Conservation (phyloP, 1,284 basidiomycete species). For the Cutaneotrichosporon sp. region DNA sequence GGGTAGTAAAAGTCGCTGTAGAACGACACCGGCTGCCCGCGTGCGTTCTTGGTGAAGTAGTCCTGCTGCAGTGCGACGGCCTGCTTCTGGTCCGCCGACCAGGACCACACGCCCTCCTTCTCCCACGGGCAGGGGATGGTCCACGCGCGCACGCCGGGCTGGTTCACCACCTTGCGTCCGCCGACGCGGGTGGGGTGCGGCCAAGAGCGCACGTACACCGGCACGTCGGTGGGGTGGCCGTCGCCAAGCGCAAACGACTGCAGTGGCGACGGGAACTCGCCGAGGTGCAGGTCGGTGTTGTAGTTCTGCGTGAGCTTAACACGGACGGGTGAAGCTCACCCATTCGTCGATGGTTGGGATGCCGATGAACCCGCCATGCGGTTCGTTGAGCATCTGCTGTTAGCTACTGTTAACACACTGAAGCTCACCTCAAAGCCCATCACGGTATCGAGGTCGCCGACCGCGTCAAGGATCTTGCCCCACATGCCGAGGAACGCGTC, state of each 20-base stretch:
- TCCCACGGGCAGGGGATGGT: slow-evolving; percentile 79
- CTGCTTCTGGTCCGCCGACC: slow-evolving; percentile 68
- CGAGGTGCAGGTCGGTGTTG: slow-evolving; percentile 89
- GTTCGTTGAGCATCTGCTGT: slow-evolving; percentile 86
- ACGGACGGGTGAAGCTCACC: slow-evolving; percentile 40
- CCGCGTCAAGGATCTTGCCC: slow-evolving; percentile 65
- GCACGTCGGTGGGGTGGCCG: slow-evolving; percentile 71
- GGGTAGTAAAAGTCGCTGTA: slow-evolving; percentile 85
- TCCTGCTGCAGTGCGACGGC: slow-evolving; percentile 78
- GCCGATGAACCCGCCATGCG: slow-evolving; percentile 88
- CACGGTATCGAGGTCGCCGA: slow-evolving; percentile 75
- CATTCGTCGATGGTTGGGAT: slow-evolving; percentile 79
- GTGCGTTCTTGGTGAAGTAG: slow-evolving; percentile 76
- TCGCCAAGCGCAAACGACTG: slow-evolving; percentile 82
- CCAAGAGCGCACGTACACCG: slow-evolving; percentile 76
- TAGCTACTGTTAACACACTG: not conserved
- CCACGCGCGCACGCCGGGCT: slow-evolving; percentile 66
- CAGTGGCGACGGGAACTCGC: slow-evolving; percentile 75
- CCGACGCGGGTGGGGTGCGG: slow-evolving; percentile 71
- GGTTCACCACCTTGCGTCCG: slow-evolving; percentile 55
- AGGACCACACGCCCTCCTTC: slow-evolving; percentile 91
- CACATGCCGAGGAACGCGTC: slow-evolving; percentile 77
- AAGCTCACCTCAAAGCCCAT: slow-evolving; percentile 79
- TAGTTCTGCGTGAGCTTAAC: slow-evolving; percentile 62
- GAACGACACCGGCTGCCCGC: slow-evolving; percentile 72